Evolutionary conservation across 495 filamentous ascomycete species (phyloP), one percentile per base, ranked within the genome.

Genomic region (Jackrogersella minutella): DNA sequence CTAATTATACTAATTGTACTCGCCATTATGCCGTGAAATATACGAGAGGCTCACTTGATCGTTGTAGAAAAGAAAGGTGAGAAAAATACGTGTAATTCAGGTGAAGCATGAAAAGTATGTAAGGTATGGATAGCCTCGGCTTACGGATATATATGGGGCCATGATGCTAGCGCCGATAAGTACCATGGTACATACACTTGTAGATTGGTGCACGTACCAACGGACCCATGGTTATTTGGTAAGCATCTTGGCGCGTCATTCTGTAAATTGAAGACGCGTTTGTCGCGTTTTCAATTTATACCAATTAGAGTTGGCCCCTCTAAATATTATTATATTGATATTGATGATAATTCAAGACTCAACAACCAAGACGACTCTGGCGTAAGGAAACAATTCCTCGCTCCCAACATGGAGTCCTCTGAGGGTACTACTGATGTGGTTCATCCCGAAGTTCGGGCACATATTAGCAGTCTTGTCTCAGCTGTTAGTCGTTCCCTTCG

Each of bases 381-480:
- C 61, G 39, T 53, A 62, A 61, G 62, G 43, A 60, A 54, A 52
- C 50, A 51, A 58, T 64, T 61, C 64, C 61, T 74, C 56, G 52
- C 21, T 64, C 55, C 58, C 68, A 76, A 72, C 36, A 86, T 85
- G 82, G 82, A 85, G 71, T 74, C 80, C 59, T 71, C 73, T 62
- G 80, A 86, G 46, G 79, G 70, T 71, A 79, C 63, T 65, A 82
- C 69, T 67, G 84, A 85, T 73, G 79, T 87, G 43, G 85, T 95
- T 30, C 93, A 97, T 73, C 91, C 92, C 60, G 90, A 97, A 76
- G 92, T 96, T 68, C 89, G 92, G 67, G 91, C 91, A 24, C 88
- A 97, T 80, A 88, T 98, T 69, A 93, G 90, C 78, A 94, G 90
- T 79, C 86, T 98, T 53, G 91, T 96, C 58, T 91, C 91, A 62